These are phyloP conservation scores for grape (Vitis vinifera) DNA, from an alignment of 164 flowering plant species.

Conservation along the genomic window DNA sequence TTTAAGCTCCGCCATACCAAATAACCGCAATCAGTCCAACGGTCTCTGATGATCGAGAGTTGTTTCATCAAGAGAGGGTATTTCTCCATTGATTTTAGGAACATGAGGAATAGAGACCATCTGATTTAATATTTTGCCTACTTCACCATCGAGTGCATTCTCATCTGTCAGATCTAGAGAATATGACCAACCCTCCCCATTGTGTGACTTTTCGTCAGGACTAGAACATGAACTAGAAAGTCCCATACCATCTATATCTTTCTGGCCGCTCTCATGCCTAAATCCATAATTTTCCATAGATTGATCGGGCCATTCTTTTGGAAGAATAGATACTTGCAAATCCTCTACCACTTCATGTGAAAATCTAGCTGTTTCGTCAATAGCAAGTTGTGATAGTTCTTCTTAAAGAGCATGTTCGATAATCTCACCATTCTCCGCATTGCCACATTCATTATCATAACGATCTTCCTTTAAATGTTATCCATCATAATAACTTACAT, in stretches of 20 bases:
- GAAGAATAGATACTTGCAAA: slow-evolving; percentile 41
- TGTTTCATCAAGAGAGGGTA: slow-evolving; percentile 74
- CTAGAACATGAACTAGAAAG: slow-evolving; percentile 72
- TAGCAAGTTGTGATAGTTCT: slow-evolving; percentile 66
- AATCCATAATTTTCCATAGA: slow-evolving; percentile 33
- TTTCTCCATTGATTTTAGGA: slow-evolving; percentile 78
- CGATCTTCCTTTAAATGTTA: slow-evolving; percentile 35
- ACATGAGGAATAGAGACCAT: slow-evolving; percentile 78
- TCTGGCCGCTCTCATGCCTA: slow-evolving; percentile 43
- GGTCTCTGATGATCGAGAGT: slow-evolving; percentile 74
- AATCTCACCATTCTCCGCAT: slow-evolving; percentile 58
- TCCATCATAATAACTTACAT: slow-evolving; percentile 35
- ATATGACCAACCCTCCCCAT: slow-evolving; percentile 48
- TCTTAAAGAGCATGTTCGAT: slow-evolving; percentile 72
- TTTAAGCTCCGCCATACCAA: no score
- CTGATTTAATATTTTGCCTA: slow-evolving; percentile 76
- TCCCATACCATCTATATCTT: slow-evolving; percentile 43
- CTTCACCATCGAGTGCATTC: slow-evolving; percentile 66
- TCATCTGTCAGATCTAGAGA: slow-evolving; percentile 62
- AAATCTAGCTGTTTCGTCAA: slow-evolving; percentile 50
- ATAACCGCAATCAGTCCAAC: slow-evolving; percentile 27
- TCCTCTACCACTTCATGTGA: slow-evolving; percentile 39
- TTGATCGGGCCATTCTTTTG: slow-evolving; percentile 54
- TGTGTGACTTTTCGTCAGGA: slow-evolving; percentile 45
- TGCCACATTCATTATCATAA: slow-evolving; percentile 27